Conservation (phyloP, 768 basidiomycete genomes). For the Postia placenta region DNA sequence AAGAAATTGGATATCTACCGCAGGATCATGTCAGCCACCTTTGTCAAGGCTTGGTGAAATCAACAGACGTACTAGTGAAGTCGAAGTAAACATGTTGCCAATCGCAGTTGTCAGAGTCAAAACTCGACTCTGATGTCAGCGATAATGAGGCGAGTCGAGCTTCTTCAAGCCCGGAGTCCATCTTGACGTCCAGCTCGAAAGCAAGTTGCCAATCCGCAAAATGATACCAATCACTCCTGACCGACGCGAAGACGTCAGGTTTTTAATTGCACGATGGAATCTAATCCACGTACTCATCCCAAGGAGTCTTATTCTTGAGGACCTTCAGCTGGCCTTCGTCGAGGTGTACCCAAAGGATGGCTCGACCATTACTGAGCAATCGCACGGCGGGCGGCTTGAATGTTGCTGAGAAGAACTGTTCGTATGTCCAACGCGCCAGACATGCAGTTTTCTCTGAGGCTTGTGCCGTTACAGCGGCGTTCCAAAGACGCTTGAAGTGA, state of each 20-base stretch:
- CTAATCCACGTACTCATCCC: not conserved
- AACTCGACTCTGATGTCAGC: slow-evolving; percentile 9
- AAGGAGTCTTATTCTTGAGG: slow-evolving; percentile 1
- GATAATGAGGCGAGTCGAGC: slow-evolving; percentile 7
- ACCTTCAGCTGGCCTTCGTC: slow-evolving; percentile 10
- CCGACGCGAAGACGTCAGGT: not conserved
- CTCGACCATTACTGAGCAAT: slow-evolving; percentile 15
- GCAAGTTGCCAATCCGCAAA: slow-evolving; percentile 16
- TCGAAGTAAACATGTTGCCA: slow-evolving; percentile 20
- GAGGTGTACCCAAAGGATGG: slow-evolving; percentile 17
- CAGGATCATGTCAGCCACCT: slow-evolving; percentile 1
- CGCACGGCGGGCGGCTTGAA: slow-evolving; percentile 17
- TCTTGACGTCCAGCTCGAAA: slow-evolving; percentile 20
- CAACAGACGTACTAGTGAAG: slow-evolving; percentile 13
- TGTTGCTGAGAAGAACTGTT: slow-evolving; percentile 14
- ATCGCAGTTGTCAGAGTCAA: slow-evolving; percentile 5
- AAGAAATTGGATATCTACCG: slow-evolving; percentile 16
- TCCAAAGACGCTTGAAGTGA: slow-evolving; percentile 9
- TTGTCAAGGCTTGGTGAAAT: not conserved
- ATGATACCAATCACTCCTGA: slow-evolving; percentile 4
- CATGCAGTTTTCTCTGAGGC: not conserved
- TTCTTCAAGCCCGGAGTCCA: slow-evolving; percentile 1
- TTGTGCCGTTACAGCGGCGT: not conserved
- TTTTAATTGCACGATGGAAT: not conserved
- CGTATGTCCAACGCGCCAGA: slow-evolving; percentile 10